These are phyloP conservation scores for Kalmanozyma brasiliensis DNA, from an alignment of 1,284 basidiomycete genomes.

Conservation along the genomic window DNA sequence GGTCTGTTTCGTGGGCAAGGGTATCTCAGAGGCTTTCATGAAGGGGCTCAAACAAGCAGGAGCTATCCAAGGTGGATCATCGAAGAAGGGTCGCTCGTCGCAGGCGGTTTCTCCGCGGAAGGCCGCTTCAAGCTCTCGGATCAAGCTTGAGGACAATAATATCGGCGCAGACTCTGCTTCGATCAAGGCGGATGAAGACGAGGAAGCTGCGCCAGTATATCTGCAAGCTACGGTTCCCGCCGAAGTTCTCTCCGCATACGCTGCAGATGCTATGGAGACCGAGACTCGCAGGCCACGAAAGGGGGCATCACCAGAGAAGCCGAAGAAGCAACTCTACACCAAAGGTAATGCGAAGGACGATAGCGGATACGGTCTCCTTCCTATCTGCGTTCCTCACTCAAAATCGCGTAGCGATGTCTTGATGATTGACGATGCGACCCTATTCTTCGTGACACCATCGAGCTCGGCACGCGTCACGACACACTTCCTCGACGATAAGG, in stretches of 20 bases:
- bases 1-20: slow-evolving; percentile 49
- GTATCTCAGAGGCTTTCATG: slow-evolving; percentile 41
- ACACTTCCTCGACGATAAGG: slow-evolving; percentile 58
- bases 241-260: slow-evolving; percentile 9
- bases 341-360: slow-evolving; percentile 46
- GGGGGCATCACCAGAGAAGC: slow-evolving; percentile 1
- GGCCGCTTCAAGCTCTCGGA: too few species aligned
- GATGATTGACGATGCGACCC: slow-evolving; percentile 23
- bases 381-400: slow-evolving; percentile 29
- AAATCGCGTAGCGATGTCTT: neutral
- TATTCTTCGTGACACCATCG: slow-evolving; percentile 56
- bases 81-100: slow-evolving; percentile 3
- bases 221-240: slow-evolving; percentile 3
- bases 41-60: slow-evolving; percentile 37
- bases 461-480: slow-evolving; percentile 62
- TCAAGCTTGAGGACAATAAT: slow-evolving; percentile 9
- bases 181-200: neutral
- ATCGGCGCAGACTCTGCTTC: neutral
- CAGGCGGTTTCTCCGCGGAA: neutral
- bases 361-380: slow-evolving; percentile 36
- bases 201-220: neutral
- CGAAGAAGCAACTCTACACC: slow-evolving; percentile 27
- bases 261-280: neutral
- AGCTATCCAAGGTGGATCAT: slow-evolving; percentile 9
- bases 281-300: neutral